Evolutionary conservation across 139 green algal genomes (phyloP), one percentile per base, ranked within the genome.

Genomic region (Micractinium conductrix): DNA sequence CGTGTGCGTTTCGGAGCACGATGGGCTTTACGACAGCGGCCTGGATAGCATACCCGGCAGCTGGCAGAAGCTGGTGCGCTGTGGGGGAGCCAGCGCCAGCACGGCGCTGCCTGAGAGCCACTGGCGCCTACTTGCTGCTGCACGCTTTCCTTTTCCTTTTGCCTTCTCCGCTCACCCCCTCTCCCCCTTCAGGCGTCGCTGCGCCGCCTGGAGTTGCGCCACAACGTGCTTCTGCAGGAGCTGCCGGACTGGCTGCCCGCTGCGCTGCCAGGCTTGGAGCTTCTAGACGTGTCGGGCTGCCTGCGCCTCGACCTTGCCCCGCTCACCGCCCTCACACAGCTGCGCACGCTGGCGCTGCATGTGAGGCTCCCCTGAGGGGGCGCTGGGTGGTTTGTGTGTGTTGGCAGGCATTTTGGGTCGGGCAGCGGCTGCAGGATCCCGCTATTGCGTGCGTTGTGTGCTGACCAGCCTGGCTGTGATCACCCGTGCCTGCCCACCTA

Each of bases 331-430:
- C 42, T 91, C 44, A 91, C 87, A 19, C 67, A 82, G 86, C 85
- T 93, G 28, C 37, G 88, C 1, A 88, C 85, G 74, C 88, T 94
- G 43, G 85, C 85, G 5, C 83, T 92, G 42, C 90, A 92, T 88
- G 90, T 90, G 69, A 0, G 78, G 62, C 26, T 28, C 60, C 2
- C 60, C 14, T 68, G 60, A 17, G 26, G 1, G n/a, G n/a, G n/a
- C n/a, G n/a, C n/a, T n/a, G n/a, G n/a, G n/a, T n/a, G n/a, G n/a
- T n/a, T n/a, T n/a, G n/a, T n/a, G n/a, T n/a, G n/a, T n/a, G n/a
- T n/a, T n/a, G n/a, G n/a, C n/a, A n/a, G n/a, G n/a, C n/a, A n/a
- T n/a, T n/a, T n/a, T n/a, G n/a, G n/a, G n/a, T n/a, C n/a, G n/a
- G n/a, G n/a, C n/a, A n/a, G n/a, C n/a, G n/a, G n/a, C n/a, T 33